Conservation (phyloP, 1,284 basidiomycete genomes). For the Sporisorium scitamineum region DNA sequence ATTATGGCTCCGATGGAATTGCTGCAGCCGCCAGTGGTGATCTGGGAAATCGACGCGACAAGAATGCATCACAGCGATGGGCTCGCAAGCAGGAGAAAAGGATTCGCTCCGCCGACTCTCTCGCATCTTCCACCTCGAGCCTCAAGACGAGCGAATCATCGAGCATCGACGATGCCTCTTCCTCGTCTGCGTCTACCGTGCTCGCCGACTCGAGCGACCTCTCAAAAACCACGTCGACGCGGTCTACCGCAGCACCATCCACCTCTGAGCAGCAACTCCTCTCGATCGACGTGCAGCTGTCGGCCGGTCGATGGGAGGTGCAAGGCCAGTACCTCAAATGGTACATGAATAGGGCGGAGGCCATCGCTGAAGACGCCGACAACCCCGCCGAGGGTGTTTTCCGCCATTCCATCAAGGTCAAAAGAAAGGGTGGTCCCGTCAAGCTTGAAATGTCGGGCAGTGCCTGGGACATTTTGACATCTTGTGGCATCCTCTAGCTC, state of each 20-base stretch:
- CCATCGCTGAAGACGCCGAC: conserved; percentile 36
- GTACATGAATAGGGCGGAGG: conserved; percentile 75
- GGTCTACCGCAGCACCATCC: conserved; percentile 1
- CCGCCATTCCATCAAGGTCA: conserved; percentile 47
- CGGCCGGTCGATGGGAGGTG: conserved; percentile 78
- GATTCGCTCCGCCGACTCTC: conserved; percentile 19
- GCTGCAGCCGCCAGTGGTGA: conserved; percentile 49
- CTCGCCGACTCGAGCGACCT: conserved; percentile 28
- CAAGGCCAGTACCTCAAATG: conserved; percentile 80
- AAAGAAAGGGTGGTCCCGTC: conserved; percentile 35
- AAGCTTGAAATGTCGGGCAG: conserved; percentile 42
- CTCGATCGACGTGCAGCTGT: conserved; percentile 72
- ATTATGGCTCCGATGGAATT: conserved; percentile 77
- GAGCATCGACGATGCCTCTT: conserved; percentile 21
- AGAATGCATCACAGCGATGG: conserved; percentile 17
- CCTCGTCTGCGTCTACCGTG: conserved; percentile 26
- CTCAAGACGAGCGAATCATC: conserved; percentile 5
- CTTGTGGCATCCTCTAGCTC: conserved; percentile 36
- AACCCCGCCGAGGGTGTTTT: conserved; percentile 25
- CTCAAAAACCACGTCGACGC: conserved; percentile 9
- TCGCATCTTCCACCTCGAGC: conserved; percentile 26
- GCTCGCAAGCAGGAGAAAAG: conserved; percentile 36
- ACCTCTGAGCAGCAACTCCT: conserved; percentile 27
- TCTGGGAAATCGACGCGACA: conserved; percentile 27
- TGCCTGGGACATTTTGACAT: conserved; percentile 38